Evolutionary conservation across 805 yeast species (phyloP).

Genomic region (Candida railenensis): DNA sequence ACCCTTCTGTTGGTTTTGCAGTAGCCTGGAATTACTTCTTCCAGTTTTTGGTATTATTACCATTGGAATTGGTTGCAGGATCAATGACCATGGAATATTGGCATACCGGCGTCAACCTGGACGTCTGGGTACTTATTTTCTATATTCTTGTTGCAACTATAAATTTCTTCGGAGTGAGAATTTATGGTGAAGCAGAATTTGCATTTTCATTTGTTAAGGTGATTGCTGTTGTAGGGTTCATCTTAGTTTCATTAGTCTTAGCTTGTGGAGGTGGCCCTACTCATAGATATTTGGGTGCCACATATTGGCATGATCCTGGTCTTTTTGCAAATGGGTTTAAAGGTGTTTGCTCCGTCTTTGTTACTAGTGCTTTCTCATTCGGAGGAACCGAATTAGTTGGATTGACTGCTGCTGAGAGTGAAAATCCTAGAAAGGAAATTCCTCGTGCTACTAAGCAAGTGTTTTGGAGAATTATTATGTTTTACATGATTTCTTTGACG

Average conservation of each 20-base stretch:
- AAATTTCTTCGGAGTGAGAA: constrained; percentile 55
- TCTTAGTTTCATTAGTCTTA: constrained; percentile 28
- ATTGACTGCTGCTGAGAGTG: constrained; percentile 75
- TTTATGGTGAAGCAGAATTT: constrained; percentile 40
- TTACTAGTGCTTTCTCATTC: constrained; percentile 75
- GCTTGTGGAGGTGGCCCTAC: constrained; percentile 26
- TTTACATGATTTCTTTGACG: constrained; percentile 60
- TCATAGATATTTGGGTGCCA: constrained; percentile 19
- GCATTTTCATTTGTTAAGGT: constrained; percentile 24
- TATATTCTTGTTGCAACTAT: constrained; percentile 48
- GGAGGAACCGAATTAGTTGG: constrained; percentile 76
- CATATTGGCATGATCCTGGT: constrained; percentile 22
- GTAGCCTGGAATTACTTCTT: constrained; percentile 71
- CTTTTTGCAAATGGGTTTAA: constrained; percentile 21
- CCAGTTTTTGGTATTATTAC: constrained; percentile 57
- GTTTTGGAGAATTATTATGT: constrained; percentile 75
- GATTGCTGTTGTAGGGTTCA: constrained; percentile 27
- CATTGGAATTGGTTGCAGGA: constrained; percentile 66
- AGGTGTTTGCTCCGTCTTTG: constrained; percentile 39
- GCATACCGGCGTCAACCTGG: constrained; percentile 49
- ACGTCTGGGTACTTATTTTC: constrained; percentile 57
- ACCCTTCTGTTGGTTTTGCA: constrained; percentile 69
- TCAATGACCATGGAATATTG: constrained; percentile 56
- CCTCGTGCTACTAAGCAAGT: constrained; percentile 80
- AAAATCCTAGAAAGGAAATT: constrained; percentile 61